Percentiles rank a stretch among this genome's conserved stretches.
Evolutionary conservation across 2,329 filamentous ascomycete species (phyloP).

Genomic region (Fusarium tanahbumbuense): DNA sequence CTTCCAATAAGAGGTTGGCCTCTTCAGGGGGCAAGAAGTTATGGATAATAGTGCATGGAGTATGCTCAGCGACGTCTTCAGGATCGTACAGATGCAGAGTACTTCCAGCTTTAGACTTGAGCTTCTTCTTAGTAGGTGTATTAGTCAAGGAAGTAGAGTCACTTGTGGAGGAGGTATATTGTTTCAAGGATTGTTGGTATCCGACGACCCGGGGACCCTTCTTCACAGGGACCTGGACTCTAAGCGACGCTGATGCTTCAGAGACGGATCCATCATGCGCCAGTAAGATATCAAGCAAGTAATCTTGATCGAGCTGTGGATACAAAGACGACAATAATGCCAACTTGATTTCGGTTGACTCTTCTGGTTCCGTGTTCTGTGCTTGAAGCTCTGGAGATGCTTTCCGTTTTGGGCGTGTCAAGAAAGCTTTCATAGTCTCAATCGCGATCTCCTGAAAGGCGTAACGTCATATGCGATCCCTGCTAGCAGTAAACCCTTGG

Average conservation of each 20-base stretch:
- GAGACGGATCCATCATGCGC: slow-evolving; percentile 82
- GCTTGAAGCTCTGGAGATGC: slow-evolving; percentile 45
- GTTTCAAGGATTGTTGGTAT: slow-evolving; percentile 72
- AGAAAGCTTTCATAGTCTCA: slow-evolving; percentile 66
- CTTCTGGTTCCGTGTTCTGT: slow-evolving; percentile 63
- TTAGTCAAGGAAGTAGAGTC: too few relatives aligned
- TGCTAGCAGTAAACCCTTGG: neutral
- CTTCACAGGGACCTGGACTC: slow-evolving; percentile 46
- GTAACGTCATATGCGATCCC: neutral
- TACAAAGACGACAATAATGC: slow-evolving; percentile 84
- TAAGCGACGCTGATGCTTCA: slow-evolving; percentile 69
- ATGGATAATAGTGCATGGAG: slow-evolving; percentile 91
- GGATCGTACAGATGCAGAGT: slow-evolving; percentile 88
- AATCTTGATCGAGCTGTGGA: slow-evolving; percentile 70
- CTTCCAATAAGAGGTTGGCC: slow-evolving; percentile 78
- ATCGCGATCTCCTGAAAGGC: neutral
- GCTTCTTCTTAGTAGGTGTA: slow-evolving; percentile 57
- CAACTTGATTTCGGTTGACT: slow-evolving; percentile 90
- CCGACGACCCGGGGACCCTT: slow-evolving; percentile 56
- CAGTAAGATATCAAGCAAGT: slow-evolving; percentile 81
- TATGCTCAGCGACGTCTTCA: slow-evolving; percentile 81
- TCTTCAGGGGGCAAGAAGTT: slow-evolving; percentile 82
- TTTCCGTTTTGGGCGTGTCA: slow-evolving; percentile 66
- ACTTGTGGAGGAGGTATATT: slow-evolving; percentile 54
- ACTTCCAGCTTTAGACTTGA: slow-evolving; percentile 78